Percentiles rank a stretch among this genome's conserved stretches.
Evolutionary conservation across 139 green algal genomes (phyloP).

Genomic region (Coccomyxa sp.): DNA sequence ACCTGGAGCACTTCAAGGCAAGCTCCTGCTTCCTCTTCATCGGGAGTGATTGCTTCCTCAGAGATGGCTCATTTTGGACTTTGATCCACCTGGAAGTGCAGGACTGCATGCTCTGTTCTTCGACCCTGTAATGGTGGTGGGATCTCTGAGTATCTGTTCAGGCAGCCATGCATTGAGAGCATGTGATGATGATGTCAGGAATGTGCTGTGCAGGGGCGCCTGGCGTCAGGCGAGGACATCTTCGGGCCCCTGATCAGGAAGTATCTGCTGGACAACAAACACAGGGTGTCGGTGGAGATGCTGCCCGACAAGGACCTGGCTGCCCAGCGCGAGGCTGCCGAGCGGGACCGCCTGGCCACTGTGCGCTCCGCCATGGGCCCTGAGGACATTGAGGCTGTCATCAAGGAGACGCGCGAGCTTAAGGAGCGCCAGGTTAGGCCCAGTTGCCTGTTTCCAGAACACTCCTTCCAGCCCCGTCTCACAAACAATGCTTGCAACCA

Average conservation of each 20-base stretch:
- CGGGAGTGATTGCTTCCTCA: not conserved
- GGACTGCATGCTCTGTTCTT: too few relatives aligned
- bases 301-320: conserved; percentile 64
- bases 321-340: conserved; percentile 61
- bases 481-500: too few relatives aligned
- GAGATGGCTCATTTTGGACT: too few relatives aligned
- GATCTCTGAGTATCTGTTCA: not conserved
- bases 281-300: conserved; percentile 85
- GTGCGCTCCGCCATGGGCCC: conserved; percentile 17
- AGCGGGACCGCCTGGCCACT: conserved; percentile 63
- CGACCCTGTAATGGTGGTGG: not conserved
- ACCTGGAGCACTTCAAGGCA: conserved; percentile 85
- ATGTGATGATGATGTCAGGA: not conserved
- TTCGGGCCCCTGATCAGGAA: conserved; percentile 88
- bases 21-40: not conserved
- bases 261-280: conserved; percentile 89
- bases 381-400: conserved; percentile 43
- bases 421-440: conserved; percentile 56
- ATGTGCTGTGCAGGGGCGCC: conserved; percentile 32
- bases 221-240: conserved; percentile 79
- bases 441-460: too few relatives aligned
- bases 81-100: too few relatives aligned
- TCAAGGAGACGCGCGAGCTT: conserved; percentile 71
- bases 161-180: not conserved
- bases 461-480: too few relatives aligned